Base-by-base conservation (phyloP, 768 basidiomycete genomes). In the Cubamyces lactineus region DNA sequence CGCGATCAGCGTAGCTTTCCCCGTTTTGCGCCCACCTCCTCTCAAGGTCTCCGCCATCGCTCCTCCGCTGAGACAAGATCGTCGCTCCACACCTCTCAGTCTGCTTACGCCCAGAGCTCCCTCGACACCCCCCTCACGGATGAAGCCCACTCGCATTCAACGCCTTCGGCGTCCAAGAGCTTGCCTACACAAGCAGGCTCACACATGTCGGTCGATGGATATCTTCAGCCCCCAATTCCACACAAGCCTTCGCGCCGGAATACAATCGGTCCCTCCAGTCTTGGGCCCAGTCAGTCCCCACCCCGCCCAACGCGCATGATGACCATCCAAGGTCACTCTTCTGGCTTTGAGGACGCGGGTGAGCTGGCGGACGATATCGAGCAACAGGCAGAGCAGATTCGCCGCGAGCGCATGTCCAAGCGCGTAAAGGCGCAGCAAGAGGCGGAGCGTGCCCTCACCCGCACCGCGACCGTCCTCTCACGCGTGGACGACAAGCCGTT, bases 301-400 rank as follows among this genome's bases (percentile, higher is more conserved):
- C 57, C 62, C 40, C 67, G 50, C 41, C 65, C 67, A 28, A 53
- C 59, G 23, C 68, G 68, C 6, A 66, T 51, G 64, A 48, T 64
- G 57, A 72, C 70, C 7, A 45, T 67, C n/a, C 64, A 67, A 34
- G 39, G 53, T 5, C 68, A 67, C 9, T 43, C 55, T 6, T 46
- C 38, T 52, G 13, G 67, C 45, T 56, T 67, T 53, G 81, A 83
- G 50, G 78, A 78, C 4, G 66, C 69, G 0, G 81, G 77, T 38
- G 88, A 86, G 66, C 80, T 94, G 0, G 88, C 88, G 45, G 80
- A 84, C 30, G 92, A 94, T 69, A 97, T 97, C 46, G 84, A 94
- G 69, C 79, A 87, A n/a, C 91, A 95, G 66, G 93, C 92, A 0
- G 94, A 96, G 66, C 86, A 86, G 64, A 94, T 97, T 55, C 79